Evolutionary conservation across 1,284 basidiomycete species (phyloP).

Genomic region (Schizophyllum amplum): DNA sequence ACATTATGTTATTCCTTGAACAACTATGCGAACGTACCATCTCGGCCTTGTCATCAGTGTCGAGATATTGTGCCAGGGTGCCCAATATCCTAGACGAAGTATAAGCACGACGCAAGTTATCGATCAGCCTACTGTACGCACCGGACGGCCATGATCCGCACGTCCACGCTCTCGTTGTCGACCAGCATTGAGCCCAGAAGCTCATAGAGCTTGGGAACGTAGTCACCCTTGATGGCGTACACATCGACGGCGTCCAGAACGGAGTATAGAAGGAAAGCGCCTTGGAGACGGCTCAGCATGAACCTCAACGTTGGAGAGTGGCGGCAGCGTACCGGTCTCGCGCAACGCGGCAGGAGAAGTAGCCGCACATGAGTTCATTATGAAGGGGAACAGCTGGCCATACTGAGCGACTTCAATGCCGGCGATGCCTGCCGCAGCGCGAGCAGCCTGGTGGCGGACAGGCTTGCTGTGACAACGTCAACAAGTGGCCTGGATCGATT

Average conservation of each 20-base stretch:
- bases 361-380: too few relatives aligned
- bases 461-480: constrained; percentile 49
- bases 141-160: constrained; percentile 87
- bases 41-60: constrained; percentile 80
- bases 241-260: constrained; percentile 82
- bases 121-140: constrained; percentile 22
- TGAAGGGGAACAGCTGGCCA: constrained; percentile 51
- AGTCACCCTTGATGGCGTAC: constrained; percentile 86
- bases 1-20: too few relatives aligned
- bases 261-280: constrained; percentile 86
- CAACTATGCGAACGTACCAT: constrained; percentile 63
- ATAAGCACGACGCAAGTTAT: neutral
- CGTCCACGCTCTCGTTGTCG: constrained; percentile 87
- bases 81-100: constrained; percentile 65
- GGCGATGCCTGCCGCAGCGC: constrained; percentile 92
- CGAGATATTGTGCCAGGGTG: constrained; percentile 91
- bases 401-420: constrained; percentile 70
- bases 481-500: constrained; percentile 10
- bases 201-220: constrained; percentile 78
- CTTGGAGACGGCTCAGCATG: constrained; percentile 79
- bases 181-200: constrained; percentile 74
- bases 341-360: too few relatives aligned
- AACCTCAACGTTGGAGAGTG: constrained; percentile 75
- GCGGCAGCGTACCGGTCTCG: constrained; percentile 78
- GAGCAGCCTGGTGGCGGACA: constrained; percentile 85